phyloP scores from a whole-genome alignment of 164 flowering plant species.

The Stephania cephalantha region DNA sequence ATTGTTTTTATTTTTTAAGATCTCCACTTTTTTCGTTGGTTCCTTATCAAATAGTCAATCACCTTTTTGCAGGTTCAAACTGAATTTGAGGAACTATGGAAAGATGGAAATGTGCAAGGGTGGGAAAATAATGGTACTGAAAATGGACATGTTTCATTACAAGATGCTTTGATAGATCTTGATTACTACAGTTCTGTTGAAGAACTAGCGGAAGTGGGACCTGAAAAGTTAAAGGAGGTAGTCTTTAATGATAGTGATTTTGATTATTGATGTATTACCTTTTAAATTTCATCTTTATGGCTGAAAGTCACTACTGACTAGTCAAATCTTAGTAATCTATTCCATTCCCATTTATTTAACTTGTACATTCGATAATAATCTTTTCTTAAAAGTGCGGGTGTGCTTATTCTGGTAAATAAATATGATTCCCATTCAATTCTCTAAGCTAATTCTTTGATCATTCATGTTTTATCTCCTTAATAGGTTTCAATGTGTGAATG shows the following conservation, averaged over 20 bases:
- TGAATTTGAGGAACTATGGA: conserved; percentile 91
- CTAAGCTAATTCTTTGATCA: neutral
- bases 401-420: neutral
- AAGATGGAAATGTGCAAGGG: conserved; percentile 46
- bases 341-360: neutral
- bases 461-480: neutral
- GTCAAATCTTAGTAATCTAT: neutral
- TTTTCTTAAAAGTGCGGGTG: neutral
- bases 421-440: neutral
- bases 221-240: conserved; percentile 91
- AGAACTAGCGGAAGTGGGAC: conserved; percentile 74
- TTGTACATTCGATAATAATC: neutral
- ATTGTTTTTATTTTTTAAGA: neutral
- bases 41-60: conserved; percentile 1
- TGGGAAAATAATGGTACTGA: conserved; percentile 69
- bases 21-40: neutral
- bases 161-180: conserved; percentile 55
- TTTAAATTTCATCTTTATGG: neutral
- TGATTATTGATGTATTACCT: neutral
- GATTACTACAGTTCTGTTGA: conserved; percentile 78
- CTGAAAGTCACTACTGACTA: neutral
- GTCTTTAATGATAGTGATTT: neutral
- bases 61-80: conserved; percentile 45
- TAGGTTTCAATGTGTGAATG: neutral
- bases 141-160: conserved; percentile 44